Percentiles rank a stretch among this genome's conserved stretches.
Conservation (phyloP, 495 filamentous ascomycete genomes). For the Penicillium nucicola region DNA sequence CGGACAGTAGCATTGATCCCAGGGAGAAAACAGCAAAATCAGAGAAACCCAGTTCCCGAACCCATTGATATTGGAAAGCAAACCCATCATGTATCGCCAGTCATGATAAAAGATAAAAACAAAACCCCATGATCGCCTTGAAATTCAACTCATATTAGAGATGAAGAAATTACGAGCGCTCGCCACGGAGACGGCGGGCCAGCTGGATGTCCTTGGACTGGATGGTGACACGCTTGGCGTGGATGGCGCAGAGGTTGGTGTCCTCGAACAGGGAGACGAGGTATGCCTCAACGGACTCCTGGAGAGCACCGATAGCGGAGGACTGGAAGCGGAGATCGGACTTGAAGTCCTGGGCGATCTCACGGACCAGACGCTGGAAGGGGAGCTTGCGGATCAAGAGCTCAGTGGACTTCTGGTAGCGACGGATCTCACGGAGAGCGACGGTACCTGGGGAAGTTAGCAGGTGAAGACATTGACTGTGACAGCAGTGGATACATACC, state of each 20-base stretch:
- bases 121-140: slow-evolving; percentile 49
- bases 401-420: slow-evolving; percentile 99
- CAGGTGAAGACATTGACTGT: neutral
- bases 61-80: slow-evolving; percentile 46
- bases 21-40: slow-evolving; percentile 32
- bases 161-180: slow-evolving; percentile 64
- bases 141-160: slow-evolving; percentile 15
- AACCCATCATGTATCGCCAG: slow-evolving; percentile 51
- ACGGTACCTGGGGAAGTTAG: slow-evolving; percentile 73
- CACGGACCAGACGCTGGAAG: slow-evolving; percentile 99
- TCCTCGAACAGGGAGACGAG: slow-evolving; percentile 99
- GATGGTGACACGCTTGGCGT: slow-evolving; percentile 99
- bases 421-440: slow-evolving; percentile 99
- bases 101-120: slow-evolving; percentile 43
- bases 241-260: slow-evolving; percentile 99
- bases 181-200: slow-evolving; percentile 92
- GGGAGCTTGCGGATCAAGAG: slow-evolving; percentile 99
- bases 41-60: slow-evolving; percentile 41
- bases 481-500: slow-evolving; percentile 53
- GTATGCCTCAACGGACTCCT: slow-evolving; percentile 99
- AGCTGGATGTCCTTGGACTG: slow-evolving; percentile 97
- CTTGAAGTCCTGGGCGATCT: slow-evolving; percentile 99
- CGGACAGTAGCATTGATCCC: slow-evolving; percentile 37
- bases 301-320: slow-evolving; percentile 98
- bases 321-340: slow-evolving; percentile 99